Base-by-base conservation (phyloP, 352 stramenopile species). In the Phytophthora megakarya region DNA sequence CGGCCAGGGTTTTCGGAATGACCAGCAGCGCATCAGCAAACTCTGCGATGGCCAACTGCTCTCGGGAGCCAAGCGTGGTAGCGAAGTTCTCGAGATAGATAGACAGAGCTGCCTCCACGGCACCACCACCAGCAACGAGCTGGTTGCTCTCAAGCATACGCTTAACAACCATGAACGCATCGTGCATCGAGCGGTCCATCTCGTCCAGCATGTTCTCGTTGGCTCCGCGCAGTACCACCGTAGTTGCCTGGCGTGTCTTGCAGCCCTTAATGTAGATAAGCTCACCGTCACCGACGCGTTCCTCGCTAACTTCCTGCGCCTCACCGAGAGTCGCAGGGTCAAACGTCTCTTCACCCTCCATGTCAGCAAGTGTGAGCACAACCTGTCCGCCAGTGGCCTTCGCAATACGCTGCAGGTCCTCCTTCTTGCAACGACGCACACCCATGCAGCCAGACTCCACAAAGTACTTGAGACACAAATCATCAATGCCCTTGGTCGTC, bases 401-500 rank as follows among this genome's bases (percentile, higher is more conserved):
- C 45, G 98, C 97, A 48, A 99, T 97, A 53, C 98, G 95, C 54
- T 96, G 95, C 57, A 99, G 65, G 76, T 99, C 98, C 68, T 99
- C 97, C 74, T 98, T 98, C 73, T 98, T 98, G 43, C 98, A 97
- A 21, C 98, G 94, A 65, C 98, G 92, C 39, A 98, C 95, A 55
- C 95, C 97, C 74, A 99, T 98, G 68, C 90, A 97, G 22, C 94
- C 95, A 0, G 95, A 93, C 81, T 99, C 97, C 21, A 99, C 98
- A 85, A 99, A 99, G 82, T 99, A 99, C 80, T 99, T 99, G 65
- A 99, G 92, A 65, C 96, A 99, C 33, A 99, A 72, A 76, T 99
- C 98, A 75, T 99, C 98, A 65, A 99, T 99, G 62, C 97, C 98
- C 83, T 99, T 99, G 52, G 97, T 99, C n/a, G 97, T 99, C 43